Base-by-base conservation (phyloP, 169 alveolate species). In the Eimeria necatrix region DNA sequence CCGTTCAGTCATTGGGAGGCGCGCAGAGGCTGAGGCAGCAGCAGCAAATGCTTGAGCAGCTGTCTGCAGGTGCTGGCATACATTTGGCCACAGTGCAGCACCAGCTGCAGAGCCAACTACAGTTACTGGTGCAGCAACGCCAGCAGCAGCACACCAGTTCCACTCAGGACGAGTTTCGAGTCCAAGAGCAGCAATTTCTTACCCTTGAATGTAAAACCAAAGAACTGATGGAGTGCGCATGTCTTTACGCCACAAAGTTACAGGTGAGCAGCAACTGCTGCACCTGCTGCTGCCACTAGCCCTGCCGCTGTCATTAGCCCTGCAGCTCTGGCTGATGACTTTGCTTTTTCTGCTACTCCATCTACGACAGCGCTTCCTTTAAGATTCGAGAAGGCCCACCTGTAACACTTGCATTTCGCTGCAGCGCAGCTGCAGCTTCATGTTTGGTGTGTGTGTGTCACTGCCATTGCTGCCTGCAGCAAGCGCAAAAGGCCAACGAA, bases 11-110 rank as follows among this genome's bases (percentile, higher is more conserved):
- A 5, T 46, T 81, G 52, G 90, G 90, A 24, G 90, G 90, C 59
- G 74, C 90, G 49, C 90, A 81, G 24, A 41, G 90, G 90, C 90
- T 81, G 90, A 14, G 90, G 70, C 90, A 81, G 73, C 90, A 81
- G 90, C 90, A 81, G 53, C 53, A 52, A 81, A 24, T 53, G 74
- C 59, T 81, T 49, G 68, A 53, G 74, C 73, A 53, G 12, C 73
- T 53, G 56, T 81, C 90, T 3, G 74, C 73, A 52, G 74, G 52
- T 53, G 90, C 90, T 53, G 48, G 73, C 22, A 51, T 24, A n/a
- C 90, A 81, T 70, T 73, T 81, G 87, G 52, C 9, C 68, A 78
- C 87, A 49, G 87, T 78, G 87, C 87, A 78, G 61, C 87, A 49
- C 46, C 87, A 78, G 22, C 87, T 78, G 48, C 87, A 78, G 87